These are phyloP conservation scores for Hemerocallis citrina DNA, from an alignment of 106 monocot genomes.

Conservation along the genomic window DNA sequence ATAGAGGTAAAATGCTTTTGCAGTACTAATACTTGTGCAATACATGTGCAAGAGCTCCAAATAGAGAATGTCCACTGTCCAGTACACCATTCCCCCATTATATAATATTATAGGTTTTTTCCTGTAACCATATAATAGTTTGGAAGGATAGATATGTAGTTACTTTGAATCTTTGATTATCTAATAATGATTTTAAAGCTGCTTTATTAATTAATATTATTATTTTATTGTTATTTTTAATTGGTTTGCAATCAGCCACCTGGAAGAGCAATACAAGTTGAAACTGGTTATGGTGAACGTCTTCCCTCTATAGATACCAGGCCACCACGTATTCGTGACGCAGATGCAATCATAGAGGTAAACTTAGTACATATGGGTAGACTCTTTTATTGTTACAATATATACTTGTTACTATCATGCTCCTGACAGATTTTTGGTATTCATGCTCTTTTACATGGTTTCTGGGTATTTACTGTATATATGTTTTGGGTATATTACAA, in stretches of 20 bases:
- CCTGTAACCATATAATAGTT: too few relatives aligned
- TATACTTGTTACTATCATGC: not conserved
- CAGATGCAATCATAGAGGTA: slow-evolving; percentile 93
- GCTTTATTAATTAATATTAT: too few relatives aligned
- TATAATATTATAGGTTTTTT: too few relatives aligned
- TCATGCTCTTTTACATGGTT: not conserved
- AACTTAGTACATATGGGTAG: not conserved
- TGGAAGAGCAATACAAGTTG: slow-evolving; percentile 83
- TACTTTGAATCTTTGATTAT: too few relatives aligned
- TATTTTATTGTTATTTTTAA: slow-evolving; percentile 1
- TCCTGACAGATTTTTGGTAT: not conserved
- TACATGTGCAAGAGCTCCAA: too few relatives aligned
- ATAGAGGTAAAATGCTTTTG: too few relatives aligned
- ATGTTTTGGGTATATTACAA: too few relatives aligned
- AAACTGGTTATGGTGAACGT: slow-evolving; percentile 56
- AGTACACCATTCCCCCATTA: too few relatives aligned
- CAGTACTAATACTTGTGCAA: too few relatives aligned
- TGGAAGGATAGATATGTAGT: too few relatives aligned
- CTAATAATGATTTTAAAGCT: too few relatives aligned
- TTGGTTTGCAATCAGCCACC: slow-evolving; percentile 32
- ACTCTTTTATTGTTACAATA: not conserved
- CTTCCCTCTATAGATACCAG: slow-evolving; percentile 78
- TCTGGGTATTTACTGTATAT: not conserved
- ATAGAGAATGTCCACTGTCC: too few relatives aligned
- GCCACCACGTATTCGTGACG: slow-evolving; percentile 61